A percentile compares a stretch with the other conserved stretches of the same genome.
Conservation (phyloP, 129 eudicot genomes). For the Mikania micrantha region DNA sequence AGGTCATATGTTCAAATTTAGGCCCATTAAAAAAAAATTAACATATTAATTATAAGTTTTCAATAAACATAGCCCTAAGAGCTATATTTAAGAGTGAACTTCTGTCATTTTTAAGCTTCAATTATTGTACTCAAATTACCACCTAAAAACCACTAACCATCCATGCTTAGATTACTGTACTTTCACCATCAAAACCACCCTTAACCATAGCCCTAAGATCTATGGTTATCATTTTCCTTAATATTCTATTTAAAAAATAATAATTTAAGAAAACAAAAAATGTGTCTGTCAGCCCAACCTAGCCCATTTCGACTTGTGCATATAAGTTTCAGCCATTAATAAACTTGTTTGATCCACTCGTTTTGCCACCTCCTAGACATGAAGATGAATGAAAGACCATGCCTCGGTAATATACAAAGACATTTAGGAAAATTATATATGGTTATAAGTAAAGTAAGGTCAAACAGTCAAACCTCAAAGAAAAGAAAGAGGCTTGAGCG, state of each 20-base stretch:
- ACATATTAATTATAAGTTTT: neutral
- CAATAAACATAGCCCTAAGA: neutral
- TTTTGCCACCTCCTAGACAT: neutral
- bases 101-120: neutral
- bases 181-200: too few species aligned
- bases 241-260: too few species aligned
- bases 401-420: neutral
- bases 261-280: neutral
- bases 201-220: too few species aligned
- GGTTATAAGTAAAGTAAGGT: neutral
- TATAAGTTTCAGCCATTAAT: neutral
- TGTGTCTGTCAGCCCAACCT: neutral
- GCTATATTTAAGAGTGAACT: too few species aligned
- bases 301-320: neutral
- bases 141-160: too few species aligned
- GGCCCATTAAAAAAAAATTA: too few species aligned
- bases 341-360: neutral
- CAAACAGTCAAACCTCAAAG: conserved; percentile 64
- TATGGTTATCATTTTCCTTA: too few species aligned
- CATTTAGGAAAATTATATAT: too few species aligned
- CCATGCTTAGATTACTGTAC: too few species aligned
- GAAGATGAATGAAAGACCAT: neutral
- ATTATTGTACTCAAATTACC: too few species aligned
- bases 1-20: too few species aligned
- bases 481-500: conserved; percentile 91